These are phyloP conservation scores for Podaxis sp. DNA, from an alignment of 768 basidiomycete species.

Conservation along the genomic window DNA sequence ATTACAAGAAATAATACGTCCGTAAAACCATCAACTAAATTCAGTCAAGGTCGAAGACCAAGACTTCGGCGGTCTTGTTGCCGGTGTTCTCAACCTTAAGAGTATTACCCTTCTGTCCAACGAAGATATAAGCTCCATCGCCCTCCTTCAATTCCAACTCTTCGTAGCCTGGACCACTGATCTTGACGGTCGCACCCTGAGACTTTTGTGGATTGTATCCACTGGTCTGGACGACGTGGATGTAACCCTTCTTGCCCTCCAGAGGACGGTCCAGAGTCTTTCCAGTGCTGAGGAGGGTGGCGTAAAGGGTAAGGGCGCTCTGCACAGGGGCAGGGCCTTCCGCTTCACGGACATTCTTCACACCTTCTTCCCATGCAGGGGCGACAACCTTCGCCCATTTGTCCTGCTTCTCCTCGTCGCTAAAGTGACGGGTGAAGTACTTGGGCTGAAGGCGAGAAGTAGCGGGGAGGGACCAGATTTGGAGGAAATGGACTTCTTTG, in stretches of 20 bases:
- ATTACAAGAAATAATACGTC: background rate
- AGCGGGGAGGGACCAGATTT: constrained; percentile 51
- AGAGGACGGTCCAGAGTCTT: constrained; percentile 55
- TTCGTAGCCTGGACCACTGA: constrained; percentile 39
- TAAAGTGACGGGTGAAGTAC: constrained; percentile 88
- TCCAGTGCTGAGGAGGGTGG: constrained; percentile 66
- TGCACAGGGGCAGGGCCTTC: constrained; percentile 82
- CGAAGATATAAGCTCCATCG: constrained; percentile 78
- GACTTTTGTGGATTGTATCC: constrained; percentile 69
- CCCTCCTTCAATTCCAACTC: constrained; percentile 74
- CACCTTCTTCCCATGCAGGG: constrained; percentile 59
- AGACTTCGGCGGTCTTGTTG: constrained; percentile 63
- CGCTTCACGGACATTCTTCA: constrained; percentile 58
- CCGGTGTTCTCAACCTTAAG: constrained; percentile 62
- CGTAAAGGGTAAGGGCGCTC: constrained; percentile 66
- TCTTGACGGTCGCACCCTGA: constrained; percentile 55
- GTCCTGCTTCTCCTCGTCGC: constrained; percentile 79
- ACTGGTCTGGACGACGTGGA: constrained; percentile 84
- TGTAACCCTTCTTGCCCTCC: constrained; percentile 62
- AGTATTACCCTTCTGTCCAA: constrained; percentile 42
- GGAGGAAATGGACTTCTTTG: constrained; percentile 49
- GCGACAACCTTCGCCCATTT: constrained; percentile 76
- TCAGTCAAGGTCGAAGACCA: constrained; percentile 77
- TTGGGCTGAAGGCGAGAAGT: constrained; percentile 57
- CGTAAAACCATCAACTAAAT: background rate